phyloP scores from a whole-genome alignment of 106 monocot genomes.

The Dendrobium nobile region DNA sequence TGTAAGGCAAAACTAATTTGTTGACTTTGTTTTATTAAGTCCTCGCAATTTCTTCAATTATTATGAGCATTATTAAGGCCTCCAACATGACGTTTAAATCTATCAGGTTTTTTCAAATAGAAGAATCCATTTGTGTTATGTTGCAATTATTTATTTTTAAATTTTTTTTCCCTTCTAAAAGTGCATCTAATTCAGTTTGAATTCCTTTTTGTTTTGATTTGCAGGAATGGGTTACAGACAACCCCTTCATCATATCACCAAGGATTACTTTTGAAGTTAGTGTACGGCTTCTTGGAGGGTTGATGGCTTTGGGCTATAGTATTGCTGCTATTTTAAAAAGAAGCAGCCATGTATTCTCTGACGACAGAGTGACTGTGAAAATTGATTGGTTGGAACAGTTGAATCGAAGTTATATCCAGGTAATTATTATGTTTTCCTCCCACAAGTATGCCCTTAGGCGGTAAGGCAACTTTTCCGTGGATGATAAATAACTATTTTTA shows the following conservation, averaged over 20 bases:
- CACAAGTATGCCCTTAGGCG: not conserved
- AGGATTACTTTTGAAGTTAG: conserved; percentile 98
- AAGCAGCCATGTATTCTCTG: conserved; percentile 79
- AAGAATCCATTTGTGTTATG: not conserved
- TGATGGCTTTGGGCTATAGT: conserved; percentile 95
- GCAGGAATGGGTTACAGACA: conserved; percentile 97
- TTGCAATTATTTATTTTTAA: not conserved
- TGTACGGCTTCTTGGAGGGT: conserved; percentile 93
- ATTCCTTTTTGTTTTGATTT: conserved; percentile 10
- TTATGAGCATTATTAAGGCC: no score
- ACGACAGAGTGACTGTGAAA: conserved; percentile 80
- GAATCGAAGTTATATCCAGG: conserved; percentile 84
- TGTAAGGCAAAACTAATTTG: no score
- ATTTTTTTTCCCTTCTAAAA: not conserved
- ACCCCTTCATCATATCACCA: conserved; percentile 94
- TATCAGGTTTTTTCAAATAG: not conserved
- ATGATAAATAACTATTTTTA: not conserved
- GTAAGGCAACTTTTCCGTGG: not conserved
- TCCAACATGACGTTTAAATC: no score
- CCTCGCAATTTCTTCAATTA: no score
- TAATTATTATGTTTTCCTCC: conserved; percentile 14
- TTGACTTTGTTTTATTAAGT: no score
- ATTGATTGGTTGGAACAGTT: conserved; percentile 94
- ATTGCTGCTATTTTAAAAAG: conserved; percentile 92
- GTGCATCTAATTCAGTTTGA: not conserved